Conservation (phyloP, 1,139 yeast genomes). For the Hyphopichia burtonii region DNA sequence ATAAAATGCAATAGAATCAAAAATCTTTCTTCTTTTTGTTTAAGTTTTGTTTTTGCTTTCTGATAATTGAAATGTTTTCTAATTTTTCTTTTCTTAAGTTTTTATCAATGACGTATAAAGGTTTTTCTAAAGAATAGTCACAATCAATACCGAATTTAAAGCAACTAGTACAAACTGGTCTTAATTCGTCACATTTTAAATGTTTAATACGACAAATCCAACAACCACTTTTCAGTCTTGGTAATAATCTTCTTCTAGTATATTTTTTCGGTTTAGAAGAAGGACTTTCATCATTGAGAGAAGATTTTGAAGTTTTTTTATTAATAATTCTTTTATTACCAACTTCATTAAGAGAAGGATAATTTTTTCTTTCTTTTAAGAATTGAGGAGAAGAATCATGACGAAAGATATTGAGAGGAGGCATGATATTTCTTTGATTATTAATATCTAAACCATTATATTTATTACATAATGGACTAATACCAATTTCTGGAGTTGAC, state of each 20-base stretch:
- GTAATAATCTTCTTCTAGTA: slow-evolving; percentile 42
- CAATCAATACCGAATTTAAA: slow-evolving; percentile 42
- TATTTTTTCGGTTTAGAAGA: slow-evolving; percentile 29
- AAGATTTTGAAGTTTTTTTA: slow-evolving; percentile 1
- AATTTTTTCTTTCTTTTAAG: slow-evolving; percentile 15
- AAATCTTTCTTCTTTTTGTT: neutral
- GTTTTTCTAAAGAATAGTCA: slow-evolving; percentile 44
- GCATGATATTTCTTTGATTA: slow-evolving; percentile 6
- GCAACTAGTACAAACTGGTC: slow-evolving; percentile 42
- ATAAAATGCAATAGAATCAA: neutral
- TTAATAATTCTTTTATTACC: neutral
- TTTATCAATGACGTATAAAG: slow-evolving; percentile 41
- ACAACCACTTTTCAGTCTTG: slow-evolving; percentile 47
- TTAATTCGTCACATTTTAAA: slow-evolving; percentile 45
- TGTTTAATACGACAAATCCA: slow-evolving; percentile 53
- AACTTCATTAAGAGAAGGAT: slow-evolving; percentile 15
- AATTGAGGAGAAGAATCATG: slow-evolving; percentile 19
- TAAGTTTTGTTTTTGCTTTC: slow-evolving; percentile 26
- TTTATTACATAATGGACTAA: slow-evolving; percentile 20
- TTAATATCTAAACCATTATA: slow-evolving; percentile 17
- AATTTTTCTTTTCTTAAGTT: slow-evolving; percentile 35
- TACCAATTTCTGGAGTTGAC: slow-evolving; percentile 13
- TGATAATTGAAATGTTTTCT: slow-evolving; percentile 28
- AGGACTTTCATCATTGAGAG: slow-evolving; percentile 2
- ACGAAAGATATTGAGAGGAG: slow-evolving; percentile 26